Base-by-base conservation (phyloP, 73 alveolate species). In the Blepharisma japonicum region DNA sequence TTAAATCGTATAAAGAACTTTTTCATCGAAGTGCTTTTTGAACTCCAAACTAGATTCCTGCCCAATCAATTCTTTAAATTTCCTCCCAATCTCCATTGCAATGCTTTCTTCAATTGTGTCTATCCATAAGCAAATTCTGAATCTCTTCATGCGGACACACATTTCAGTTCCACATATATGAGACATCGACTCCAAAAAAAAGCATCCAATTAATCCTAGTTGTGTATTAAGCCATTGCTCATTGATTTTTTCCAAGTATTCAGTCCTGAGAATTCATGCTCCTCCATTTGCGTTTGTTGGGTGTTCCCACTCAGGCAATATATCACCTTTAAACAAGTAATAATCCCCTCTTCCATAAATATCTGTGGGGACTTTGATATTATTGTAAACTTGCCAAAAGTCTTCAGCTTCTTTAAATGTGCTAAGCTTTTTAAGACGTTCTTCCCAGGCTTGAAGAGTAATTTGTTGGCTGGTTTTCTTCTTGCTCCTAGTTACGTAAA, bases 251-350 rank as follows among this genome's bases (percentile, higher is more conserved):
- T 14, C 14, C 14, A 11, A 9, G 74, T 61, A n/a, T n/a, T 14
- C 14, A 61, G 39, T 18, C 38, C 18, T 14, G 5, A 23, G 21
- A n/a, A 47, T 9, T 18, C 80, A 53, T 14, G 68, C 46, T 70
- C 80, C 80, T 45, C 80, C 80, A 3, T 45, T 45, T 9, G 32
- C 42, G 5, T 70, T 70, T n/a, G 14, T 11, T 14, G 20, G 38
- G 27, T 70, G 71, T 5, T 70, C 80, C 80, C 80, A 70, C 27
- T 70, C 66, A 38, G 80, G 80, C 46, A 14, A n/a, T 2, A 70
- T 70, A 1, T n/a, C n/a, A 2, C 46, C 66, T 38, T 45, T 23
- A 45, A 70, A 70, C 23, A 70, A 45, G 42, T 47, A 70, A 45
- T 38, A 70, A 45, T 70, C 80, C 0, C 66, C 56, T 39, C 42